phyloP scores from a whole-genome alignment of 2,329 filamentous ascomycete genomes.

The Pestalotiopsis sp. region DNA sequence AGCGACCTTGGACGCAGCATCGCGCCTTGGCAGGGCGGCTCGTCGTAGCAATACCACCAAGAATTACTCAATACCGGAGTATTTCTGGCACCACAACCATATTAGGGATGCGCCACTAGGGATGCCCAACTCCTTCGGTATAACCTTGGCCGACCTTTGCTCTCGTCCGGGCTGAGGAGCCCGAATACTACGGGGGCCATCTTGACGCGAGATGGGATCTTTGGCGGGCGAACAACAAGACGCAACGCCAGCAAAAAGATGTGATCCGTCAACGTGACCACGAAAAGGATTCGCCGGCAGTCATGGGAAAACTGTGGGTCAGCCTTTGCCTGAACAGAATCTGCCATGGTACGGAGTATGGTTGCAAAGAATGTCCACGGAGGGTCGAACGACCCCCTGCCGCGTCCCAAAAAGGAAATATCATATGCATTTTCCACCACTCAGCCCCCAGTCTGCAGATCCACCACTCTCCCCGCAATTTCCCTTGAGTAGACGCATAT shows the following conservation, averaged over 20 bases:
- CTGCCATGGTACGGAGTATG: not conserved
- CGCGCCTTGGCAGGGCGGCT: constrained; percentile 1
- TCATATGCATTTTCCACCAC: constrained; percentile 11
- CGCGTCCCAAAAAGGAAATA: constrained; percentile 4
- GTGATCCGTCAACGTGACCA: not conserved
- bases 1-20: not conserved
- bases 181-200: not conserved
- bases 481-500: constrained; percentile 5
- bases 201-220: not conserved
- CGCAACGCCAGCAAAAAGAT: not conserved
- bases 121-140: not conserved
- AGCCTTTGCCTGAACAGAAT: not conserved
- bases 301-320: not conserved
- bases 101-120: not conserved
- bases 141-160: not conserved
- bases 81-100: not conserved
- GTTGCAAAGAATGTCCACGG: not conserved
- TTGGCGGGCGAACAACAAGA: not conserved
- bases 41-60: not conserved
- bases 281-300: not conserved
- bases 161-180: not conserved
- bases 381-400: not conserved
- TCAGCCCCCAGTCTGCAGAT: not conserved
- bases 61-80: not conserved
- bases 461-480: constrained; percentile 11